Evolutionary conservation across 2,329 filamentous ascomycete species (phyloP), one percentile per base, ranked within the genome.

Genomic region (Aspergillus luchuensis): DNA sequence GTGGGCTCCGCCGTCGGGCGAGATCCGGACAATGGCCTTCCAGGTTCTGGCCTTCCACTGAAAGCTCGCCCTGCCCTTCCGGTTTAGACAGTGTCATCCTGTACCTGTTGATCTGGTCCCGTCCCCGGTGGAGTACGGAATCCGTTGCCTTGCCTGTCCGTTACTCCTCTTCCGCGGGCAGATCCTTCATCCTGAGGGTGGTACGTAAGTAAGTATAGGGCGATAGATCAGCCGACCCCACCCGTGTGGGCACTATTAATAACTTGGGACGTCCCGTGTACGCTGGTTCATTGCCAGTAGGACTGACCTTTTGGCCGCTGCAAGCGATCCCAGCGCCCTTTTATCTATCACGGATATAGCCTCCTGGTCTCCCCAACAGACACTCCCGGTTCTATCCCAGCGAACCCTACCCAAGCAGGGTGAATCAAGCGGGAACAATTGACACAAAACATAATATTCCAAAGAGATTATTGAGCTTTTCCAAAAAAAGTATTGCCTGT

Each of bases 401-500:
- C 33, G 11, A 13, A 11, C 11, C 33, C 11, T 5, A 13, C 33
- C 33, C 33, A 15, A 36, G 33, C 33, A 36, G 33, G 33, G 11
- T 36, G 11, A 11, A 36, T 4, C 30, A 11, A 11, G 30, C 11
- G 2, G 10, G 33, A 6, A 13, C 33, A 15, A 13, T 5, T 13
- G 11, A 36, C 11, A 11, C 28, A 11, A 30, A 30, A 5, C 10
- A 30, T 5, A 11, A 11, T 13, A 5, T 36, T 33, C 4, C 33
- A 23, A 45, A 23, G 41, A 45, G 19, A 45, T 19, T 15, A 23
- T 45, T 23, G 15, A 7, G 11, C 7, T 28, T 21, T 52, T 30
- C 56, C 33, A 36, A 39, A 53, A 39, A 53, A 60, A 54, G 49
- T 59, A 60, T 45, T 54, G 50, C 57, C 41, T 60, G 51, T 58